phyloP scores from a whole-genome alignment of 2,329 filamentous ascomycete species.

The Myriosclerotinia curreyana region DNA sequence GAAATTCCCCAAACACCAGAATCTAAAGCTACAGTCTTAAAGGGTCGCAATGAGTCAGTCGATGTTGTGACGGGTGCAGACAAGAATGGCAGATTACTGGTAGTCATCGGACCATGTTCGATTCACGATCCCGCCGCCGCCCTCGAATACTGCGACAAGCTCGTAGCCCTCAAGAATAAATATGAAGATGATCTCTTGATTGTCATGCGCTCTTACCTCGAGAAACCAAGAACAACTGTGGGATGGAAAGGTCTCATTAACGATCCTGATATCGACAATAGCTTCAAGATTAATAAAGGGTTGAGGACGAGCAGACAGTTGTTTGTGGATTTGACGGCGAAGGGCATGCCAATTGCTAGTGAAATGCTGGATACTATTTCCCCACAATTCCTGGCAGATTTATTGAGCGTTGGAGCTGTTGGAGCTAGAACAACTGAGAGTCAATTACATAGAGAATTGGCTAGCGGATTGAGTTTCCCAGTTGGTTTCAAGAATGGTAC shows the following conservation, averaged over 20 bases:
- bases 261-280: constrained; percentile 96
- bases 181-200: constrained; percentile 87
- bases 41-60: constrained; percentile 61
- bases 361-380: constrained; percentile 99
- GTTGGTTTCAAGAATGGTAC: constrained; percentile 99
- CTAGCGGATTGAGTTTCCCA: constrained; percentile 91
- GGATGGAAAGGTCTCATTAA: constrained; percentile 99
- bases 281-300: constrained; percentile 99
- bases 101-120: constrained; percentile 92
- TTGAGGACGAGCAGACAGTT: constrained; percentile 81
- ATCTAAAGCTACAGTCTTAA: constrained; percentile 53
- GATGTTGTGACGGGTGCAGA: constrained; percentile 68
- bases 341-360: constrained; percentile 92
- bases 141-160: constrained; percentile 84
- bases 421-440: constrained; percentile 96
- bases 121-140: constrained; percentile 93
- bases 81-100: constrained; percentile 56
- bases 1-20: constrained; percentile 64
- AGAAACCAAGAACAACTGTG: constrained; percentile 96
- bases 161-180: constrained; percentile 80
- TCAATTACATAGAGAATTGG: constrained; percentile 91
- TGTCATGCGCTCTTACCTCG: constrained; percentile 96
- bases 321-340: constrained; percentile 86
- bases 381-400: constrained; percentile 91
- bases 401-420: constrained; percentile 87